Conservation (phyloP, 225 moss, liverwort and hornwort species). For the Sphagnum contortum region DNA sequence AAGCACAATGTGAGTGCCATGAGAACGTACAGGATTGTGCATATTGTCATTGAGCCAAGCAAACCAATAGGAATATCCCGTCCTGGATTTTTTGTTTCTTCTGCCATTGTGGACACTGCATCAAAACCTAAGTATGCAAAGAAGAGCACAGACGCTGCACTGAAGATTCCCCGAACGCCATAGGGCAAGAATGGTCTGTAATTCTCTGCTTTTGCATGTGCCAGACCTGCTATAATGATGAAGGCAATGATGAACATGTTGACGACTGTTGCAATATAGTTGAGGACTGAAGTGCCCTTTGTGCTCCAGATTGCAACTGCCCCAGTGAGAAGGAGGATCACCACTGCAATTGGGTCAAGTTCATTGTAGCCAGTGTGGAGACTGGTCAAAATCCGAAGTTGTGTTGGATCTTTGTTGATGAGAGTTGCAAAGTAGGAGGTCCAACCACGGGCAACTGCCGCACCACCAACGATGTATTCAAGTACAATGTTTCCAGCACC, state of each 20-base stretch:
- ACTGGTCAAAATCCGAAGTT: slow-evolving; percentile 18
- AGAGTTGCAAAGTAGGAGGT: slow-evolving; percentile 45
- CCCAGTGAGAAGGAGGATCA: too few relatives aligned
- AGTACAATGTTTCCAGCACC: slow-evolving; percentile 31
- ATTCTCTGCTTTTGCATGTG: slow-evolving; percentile 18
- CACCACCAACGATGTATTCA: slow-evolving; percentile 19
- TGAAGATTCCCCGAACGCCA: slow-evolving; percentile 30
- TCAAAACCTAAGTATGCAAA: slow-evolving; percentile 50
- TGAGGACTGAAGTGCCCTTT: slow-evolving; percentile 19
- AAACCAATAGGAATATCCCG: slow-evolving; percentile 11
- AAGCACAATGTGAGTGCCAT: background rate
- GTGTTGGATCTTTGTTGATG: slow-evolving; percentile 21
- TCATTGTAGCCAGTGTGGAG: slow-evolving; percentile 5
- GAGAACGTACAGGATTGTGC: background rate
- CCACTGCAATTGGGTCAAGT: slow-evolving; percentile 19
- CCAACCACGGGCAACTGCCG: slow-evolving; percentile 33
- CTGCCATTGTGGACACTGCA: slow-evolving; percentile 38
- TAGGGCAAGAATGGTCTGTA: slow-evolving; percentile 30
- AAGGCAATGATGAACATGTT: slow-evolving; percentile 29
- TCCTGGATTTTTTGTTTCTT: slow-evolving; percentile 11
- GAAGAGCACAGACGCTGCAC: slow-evolving; percentile 39
- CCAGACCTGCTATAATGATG: slow-evolving; percentile 31
- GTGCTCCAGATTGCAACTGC: slow-evolving; percentile 29
- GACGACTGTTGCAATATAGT: slow-evolving; percentile 18
- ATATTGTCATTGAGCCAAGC: slow-evolving; percentile 2